These are phyloP conservation scores for Pichia occidentalis DNA, from an alignment of 805 yeast genomes.

Conservation along the genomic window DNA sequence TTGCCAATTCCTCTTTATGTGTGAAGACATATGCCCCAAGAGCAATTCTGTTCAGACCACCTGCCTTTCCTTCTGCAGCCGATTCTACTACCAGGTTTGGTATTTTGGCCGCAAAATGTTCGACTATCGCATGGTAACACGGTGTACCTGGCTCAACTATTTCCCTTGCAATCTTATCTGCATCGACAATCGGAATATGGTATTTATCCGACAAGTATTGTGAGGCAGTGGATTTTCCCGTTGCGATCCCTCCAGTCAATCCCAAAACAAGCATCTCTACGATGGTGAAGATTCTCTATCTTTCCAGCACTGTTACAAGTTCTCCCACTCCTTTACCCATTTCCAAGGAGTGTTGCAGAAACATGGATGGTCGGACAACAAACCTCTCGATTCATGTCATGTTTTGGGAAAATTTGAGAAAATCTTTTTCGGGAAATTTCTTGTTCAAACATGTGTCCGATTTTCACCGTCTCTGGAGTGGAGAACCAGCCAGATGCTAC, in stretches of 20 bases:
- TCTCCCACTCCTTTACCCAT: too few species aligned
- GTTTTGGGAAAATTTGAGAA: too few species aligned
- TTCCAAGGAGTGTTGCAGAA: too few species aligned
- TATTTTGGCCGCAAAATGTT: slow-evolving; percentile 48
- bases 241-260: slow-evolving; percentile 94
- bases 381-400: too few species aligned
- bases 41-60: slow-evolving; percentile 60
- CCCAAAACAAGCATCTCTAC: slow-evolving; percentile 82
- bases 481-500: too few species aligned
- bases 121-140: slow-evolving; percentile 63
- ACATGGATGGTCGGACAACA: too few species aligned
- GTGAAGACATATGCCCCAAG: slow-evolving; percentile 72
- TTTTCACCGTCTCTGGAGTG: too few species aligned
- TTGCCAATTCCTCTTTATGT: slow-evolving; percentile 47
- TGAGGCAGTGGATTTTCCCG: slow-evolving; percentile 95
- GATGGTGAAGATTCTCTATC: not conserved
- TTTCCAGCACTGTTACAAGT: too few species aligned
- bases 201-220: slow-evolving; percentile 44
- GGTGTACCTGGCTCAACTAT: slow-evolving; percentile 75
- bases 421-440: too few species aligned
- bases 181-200: slow-evolving; percentile 66
- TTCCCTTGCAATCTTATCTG: slow-evolving; percentile 81
- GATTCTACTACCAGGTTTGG: slow-evolving; percentile 42
- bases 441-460: too few species aligned
- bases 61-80: slow-evolving; percentile 35